Conservation (phyloP, 768 basidiomycete genomes). For the Boletus reticulatus region DNA sequence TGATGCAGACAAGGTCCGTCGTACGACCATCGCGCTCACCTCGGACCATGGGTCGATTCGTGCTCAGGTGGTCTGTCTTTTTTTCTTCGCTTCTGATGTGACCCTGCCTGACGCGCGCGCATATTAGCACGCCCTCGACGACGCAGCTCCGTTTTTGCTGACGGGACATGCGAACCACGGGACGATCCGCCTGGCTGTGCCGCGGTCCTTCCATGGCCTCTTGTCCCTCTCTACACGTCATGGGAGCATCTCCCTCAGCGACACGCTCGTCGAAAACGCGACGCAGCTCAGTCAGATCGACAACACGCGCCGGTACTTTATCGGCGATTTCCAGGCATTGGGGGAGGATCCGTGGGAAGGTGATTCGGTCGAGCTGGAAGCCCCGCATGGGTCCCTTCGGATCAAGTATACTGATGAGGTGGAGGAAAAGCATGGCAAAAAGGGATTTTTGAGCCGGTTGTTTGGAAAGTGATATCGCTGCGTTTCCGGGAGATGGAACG, state of each 20-base stretch:
- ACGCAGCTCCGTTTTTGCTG: slow-evolving; percentile 16
- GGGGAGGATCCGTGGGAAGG: slow-evolving; percentile 22
- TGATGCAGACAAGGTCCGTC: slow-evolving; percentile 4
- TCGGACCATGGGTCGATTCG: slow-evolving; percentile 17
- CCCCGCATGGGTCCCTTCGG: slow-evolving; percentile 16
- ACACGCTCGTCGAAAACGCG: slow-evolving; percentile 10
- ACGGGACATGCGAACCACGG: slow-evolving; percentile 13
- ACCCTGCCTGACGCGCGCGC: not conserved
- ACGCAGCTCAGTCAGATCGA: slow-evolving; percentile 24
- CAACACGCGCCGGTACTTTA: slow-evolving; percentile 18
- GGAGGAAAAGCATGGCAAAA: not conserved
- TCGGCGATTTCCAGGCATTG: slow-evolving; percentile 23
- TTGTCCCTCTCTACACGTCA: slow-evolving; percentile 15
- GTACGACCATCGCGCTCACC: slow-evolving; percentile 21
- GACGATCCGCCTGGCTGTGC: slow-evolving; percentile 12
- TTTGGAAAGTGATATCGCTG: not conserved
- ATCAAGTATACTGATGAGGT: slow-evolving; percentile 23
- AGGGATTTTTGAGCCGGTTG: not conserved
- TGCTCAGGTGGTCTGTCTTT: too few species aligned
- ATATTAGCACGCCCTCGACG: slow-evolving; percentile 17
- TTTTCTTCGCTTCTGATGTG: not conserved
- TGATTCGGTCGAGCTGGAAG: slow-evolving; percentile 15
- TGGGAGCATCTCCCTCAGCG: slow-evolving; percentile 15
- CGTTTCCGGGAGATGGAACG: too few species aligned
- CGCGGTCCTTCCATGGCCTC: slow-evolving; percentile 21